Percentiles rank a stretch among this genome's conserved stretches.
Evolutionary conservation across 2,329 filamentous ascomycete species (phyloP).

Genomic region (Paraphoma chrysanthemicola): DNA sequence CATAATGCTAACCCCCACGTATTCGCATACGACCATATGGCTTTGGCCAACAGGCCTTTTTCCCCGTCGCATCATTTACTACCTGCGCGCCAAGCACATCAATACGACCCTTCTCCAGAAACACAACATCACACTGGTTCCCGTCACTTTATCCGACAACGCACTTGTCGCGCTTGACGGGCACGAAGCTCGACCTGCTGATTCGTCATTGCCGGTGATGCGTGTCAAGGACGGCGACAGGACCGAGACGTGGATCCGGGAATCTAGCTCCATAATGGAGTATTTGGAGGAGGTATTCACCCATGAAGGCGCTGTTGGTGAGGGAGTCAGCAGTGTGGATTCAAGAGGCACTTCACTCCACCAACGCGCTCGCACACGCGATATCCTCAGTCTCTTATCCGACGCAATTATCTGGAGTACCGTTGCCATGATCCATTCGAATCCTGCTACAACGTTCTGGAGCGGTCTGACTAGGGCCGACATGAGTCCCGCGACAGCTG

Average conservation of each 20-base stretch:
- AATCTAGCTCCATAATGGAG: constrained; percentile 1
- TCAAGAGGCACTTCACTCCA: neutral
- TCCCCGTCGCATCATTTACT: constrained; percentile 27
- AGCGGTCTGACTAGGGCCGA: constrained; percentile 9
- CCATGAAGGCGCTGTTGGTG: too few species aligned
- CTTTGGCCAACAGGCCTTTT: constrained; percentile 29
- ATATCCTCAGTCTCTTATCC: constrained; percentile 10
- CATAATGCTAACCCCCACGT: too few species aligned
- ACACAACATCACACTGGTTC: constrained; percentile 23
- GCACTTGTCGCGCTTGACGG: constrained; percentile 8
- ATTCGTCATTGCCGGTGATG: constrained; percentile 15
- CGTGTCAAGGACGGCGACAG: constrained; percentile 9
- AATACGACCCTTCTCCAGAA: constrained; percentile 8
- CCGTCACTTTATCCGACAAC: constrained; percentile 2
- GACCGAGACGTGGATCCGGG: constrained; percentile 9
- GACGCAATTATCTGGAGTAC: constrained; percentile 11
- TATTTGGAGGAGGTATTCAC: neutral
- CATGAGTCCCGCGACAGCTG: constrained; percentile 5
- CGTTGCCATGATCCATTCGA: constrained; percentile 6
- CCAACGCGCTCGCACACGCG: constrained; percentile 12
- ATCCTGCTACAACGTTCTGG: constrained; percentile 11
- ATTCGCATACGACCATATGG: constrained; percentile 20
- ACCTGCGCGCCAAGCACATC: constrained; percentile 21
- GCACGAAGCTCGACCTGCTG: constrained; percentile 11
- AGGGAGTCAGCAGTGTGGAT: neutral